phyloP scores from a whole-genome alignment of 495 filamentous ascomycete species.

The Xylaria intraflava region DNA sequence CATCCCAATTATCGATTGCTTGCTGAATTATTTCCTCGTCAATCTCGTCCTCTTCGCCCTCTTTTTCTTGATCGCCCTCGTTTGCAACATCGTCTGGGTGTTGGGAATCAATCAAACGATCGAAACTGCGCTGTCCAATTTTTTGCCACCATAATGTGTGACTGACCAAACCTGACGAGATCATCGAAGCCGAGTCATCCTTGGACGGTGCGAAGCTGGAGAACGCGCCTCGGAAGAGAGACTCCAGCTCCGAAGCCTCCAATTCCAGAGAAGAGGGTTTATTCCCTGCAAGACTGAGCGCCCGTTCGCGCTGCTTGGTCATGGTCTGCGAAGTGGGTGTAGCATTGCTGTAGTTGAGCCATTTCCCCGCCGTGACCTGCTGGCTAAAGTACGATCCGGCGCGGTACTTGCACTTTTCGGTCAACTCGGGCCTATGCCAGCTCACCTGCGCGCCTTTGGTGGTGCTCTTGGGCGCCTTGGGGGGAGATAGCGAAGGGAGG shows the following conservation, averaged over 20 bases:
- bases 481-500: constrained; percentile 62
- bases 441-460: constrained; percentile 55
- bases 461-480: constrained; percentile 58
- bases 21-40: constrained; percentile 43
- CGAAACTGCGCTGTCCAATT: constrained; percentile 55
- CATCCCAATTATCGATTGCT: constrained; percentile 44
- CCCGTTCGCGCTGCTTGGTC: constrained; percentile 63
- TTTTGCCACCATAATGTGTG: constrained; percentile 79
- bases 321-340: constrained; percentile 52
- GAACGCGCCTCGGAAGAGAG: constrained; percentile 73
- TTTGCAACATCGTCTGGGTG: constrained; percentile 33
- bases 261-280: constrained; percentile 49
- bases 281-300: constrained; percentile 58
- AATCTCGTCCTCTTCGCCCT: constrained; percentile 28
- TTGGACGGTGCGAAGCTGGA: constrained; percentile 81
- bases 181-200: constrained; percentile 69
- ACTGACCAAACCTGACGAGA: constrained; percentile 63
- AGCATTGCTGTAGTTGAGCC: constrained; percentile 62
- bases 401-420: constrained; percentile 50
- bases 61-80: constrained; percentile 26
- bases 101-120: constrained; percentile 38
- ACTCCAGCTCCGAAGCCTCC: constrained; percentile 59
- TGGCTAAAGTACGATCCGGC: constrained; percentile 48
- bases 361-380: constrained; percentile 54
- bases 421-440: constrained; percentile 54